Percentiles rank a stretch among this genome's conserved stretches.
Conservation (phyloP, 1,284 basidiomycete genomes). For the Fomitopsis betulina region DNA sequence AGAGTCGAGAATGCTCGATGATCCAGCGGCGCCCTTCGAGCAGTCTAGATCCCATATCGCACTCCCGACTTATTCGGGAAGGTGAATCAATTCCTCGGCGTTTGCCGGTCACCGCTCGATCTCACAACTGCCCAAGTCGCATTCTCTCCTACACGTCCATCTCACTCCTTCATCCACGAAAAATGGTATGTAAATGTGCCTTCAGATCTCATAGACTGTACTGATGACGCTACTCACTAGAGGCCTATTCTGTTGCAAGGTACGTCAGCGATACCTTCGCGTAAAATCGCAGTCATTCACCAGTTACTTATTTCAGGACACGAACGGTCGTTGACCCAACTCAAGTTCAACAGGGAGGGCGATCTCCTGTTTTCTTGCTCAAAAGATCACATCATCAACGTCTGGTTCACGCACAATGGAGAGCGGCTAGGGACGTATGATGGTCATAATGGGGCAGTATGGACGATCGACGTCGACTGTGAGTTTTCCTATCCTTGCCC, state of each 20-base stretch:
- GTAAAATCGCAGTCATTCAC: neutral
- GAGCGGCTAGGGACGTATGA: slow-evolving; percentile 96
- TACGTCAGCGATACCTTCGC: slow-evolving; percentile 7
- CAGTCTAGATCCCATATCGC: neutral
- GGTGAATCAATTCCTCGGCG: neutral
- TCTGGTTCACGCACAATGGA: slow-evolving; percentile 98
- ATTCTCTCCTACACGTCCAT: neutral
- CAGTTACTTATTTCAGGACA: slow-evolving; percentile 57
- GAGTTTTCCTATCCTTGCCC: slow-evolving; percentile 32
- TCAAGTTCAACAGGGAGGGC: slow-evolving; percentile 95
- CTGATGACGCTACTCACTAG: slow-evolving; percentile 14
- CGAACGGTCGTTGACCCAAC: slow-evolving; percentile 96
- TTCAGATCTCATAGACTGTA: no score
- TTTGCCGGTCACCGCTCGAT: neutral
- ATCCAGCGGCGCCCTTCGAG: neutral
- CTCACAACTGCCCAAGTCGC: neutral
- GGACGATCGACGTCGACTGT: slow-evolving; percentile 97
- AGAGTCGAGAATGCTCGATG: neutral
- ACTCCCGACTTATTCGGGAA: neutral
- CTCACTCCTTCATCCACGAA: slow-evolving; percentile 5
- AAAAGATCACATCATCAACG: slow-evolving; percentile 95
- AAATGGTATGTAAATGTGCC: slow-evolving; percentile 21
- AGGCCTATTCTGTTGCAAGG: slow-evolving; percentile 32
- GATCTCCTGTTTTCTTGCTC: slow-evolving; percentile 95
- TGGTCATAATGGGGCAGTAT: slow-evolving; percentile 94